phyloP scores from a whole-genome alignment of 2,329 filamentous ascomycete species.

The Nemania sp. region DNA sequence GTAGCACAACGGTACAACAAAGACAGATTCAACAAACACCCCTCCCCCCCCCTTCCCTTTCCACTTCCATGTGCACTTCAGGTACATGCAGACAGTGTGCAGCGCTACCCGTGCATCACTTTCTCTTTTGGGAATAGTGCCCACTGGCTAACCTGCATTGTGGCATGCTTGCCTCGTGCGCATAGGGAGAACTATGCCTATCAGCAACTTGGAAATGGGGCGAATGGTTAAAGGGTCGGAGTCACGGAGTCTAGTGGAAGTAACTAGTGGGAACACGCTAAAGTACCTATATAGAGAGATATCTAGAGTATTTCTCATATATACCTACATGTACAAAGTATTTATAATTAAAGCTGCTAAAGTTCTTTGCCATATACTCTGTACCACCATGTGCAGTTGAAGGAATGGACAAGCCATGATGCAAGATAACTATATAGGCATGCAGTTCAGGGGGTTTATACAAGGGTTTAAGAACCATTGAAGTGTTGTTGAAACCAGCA shows the following conservation, averaged over 20 bases:
- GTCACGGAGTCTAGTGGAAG: conserved; percentile 9
- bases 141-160: conserved; percentile 15
- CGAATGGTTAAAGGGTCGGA: conserved; percentile 15
- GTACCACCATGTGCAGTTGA: too few species aligned
- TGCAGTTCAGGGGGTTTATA: background rate
- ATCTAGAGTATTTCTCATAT: too few species aligned
- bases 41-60: conserved; percentile 4
- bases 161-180: conserved; percentile 21
- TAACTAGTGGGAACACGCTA: background rate
- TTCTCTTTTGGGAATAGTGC: conserved; percentile 22
- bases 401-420: too few species aligned
- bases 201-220: too few species aligned
- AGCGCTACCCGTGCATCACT: conserved; percentile 17
- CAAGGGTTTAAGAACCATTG: too few species aligned
- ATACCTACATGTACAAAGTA: background rate
- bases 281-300: background rate
- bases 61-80: conserved; percentile 27
- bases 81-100: conserved; percentile 25
- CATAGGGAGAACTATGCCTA: conserved; percentile 10
- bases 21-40: conserved; percentile 5
- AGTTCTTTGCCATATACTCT: too few species aligned
- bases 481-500: background rate
- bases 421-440: background rate
- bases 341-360: too few species aligned
- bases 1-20: background rate